A percentile compares a stretch with the other conserved stretches of the same genome.
Conservation (phyloP, 768 basidiomycete genomes). For the Collybia nuda region DNA sequence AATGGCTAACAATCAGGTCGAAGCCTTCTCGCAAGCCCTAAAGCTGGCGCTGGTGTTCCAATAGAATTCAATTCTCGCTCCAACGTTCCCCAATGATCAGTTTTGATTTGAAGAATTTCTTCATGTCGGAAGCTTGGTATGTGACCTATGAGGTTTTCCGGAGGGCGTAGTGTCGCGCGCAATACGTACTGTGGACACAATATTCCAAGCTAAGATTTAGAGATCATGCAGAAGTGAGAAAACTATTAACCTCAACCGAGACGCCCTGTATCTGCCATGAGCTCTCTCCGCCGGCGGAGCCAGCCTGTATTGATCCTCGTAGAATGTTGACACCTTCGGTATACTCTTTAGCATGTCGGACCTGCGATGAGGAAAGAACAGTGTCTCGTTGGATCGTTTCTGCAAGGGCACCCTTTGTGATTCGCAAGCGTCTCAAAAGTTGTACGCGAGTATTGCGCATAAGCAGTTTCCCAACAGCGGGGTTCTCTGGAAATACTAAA, state of each 20-base stretch:
- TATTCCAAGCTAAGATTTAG: not conserved
- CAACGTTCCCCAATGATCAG: constrained; percentile 37
- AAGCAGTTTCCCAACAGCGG: constrained; percentile 36
- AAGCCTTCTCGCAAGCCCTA: constrained; percentile 28
- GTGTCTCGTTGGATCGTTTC: constrained; percentile 27
- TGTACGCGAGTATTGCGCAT: constrained; percentile 29
- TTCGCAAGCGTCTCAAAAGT: constrained; percentile 34
- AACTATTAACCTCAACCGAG: constrained; percentile 23
- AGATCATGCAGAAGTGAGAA: too few relatives aligned
- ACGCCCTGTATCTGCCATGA: constrained; percentile 34
- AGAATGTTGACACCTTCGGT: constrained; percentile 33
- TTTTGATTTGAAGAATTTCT: constrained; percentile 33
- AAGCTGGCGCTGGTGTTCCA: constrained; percentile 37
- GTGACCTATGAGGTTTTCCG: constrained; percentile 23
- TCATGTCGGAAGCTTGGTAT: constrained; percentile 37
- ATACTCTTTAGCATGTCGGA: constrained; percentile 26
- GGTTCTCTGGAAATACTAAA: constrained; percentile 32
- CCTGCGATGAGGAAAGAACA: constrained; percentile 17
- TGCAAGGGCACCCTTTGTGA: constrained; percentile 18
- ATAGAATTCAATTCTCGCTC: constrained; percentile 34
- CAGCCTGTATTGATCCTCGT: constrained; percentile 33
- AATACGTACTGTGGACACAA: constrained; percentile 33
- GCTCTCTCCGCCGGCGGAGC: constrained; percentile 31
- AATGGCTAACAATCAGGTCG: constrained; percentile 9
- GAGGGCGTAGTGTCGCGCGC: constrained; percentile 30